Base-by-base conservation (phyloP, 1,139 yeast species). In the Candida albicans region DNA sequence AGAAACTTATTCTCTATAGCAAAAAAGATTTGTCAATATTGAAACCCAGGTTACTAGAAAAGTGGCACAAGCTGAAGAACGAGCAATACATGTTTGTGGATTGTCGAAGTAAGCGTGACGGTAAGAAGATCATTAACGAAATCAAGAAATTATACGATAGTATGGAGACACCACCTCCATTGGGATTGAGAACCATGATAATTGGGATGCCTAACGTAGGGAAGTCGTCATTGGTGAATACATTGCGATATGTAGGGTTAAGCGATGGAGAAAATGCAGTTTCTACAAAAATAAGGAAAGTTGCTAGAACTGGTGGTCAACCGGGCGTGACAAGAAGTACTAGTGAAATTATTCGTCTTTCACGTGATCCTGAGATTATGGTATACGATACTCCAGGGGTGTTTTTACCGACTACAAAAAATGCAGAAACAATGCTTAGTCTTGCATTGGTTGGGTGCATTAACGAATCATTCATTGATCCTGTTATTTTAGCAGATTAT, bases 121-220 rank as follows among this genome's bases (percentile, higher is more conserved):
- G 82, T 2, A 59, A 63, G 15, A 64, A 65, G 39, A 65, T 90
- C 10, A 67, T 87, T 25, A 71, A 75, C 8, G 55, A 68, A 15
- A 69, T 88, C 12, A 70, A 70, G 35, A 65, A 71, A 45, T 67
- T 69, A 44, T 74, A 77, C 51, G 50, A 62, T 26, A 51, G 56
- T 3, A 70, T 81, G 74, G 63, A 61, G 6, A 82, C 91, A 0
- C 82, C 84, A 1, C 93, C 95, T 0, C 97, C 97, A 0, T 65
- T 90, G 44, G 98, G 99, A 0, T 67, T 87, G 40, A 67, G 91
- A 31, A 62, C 87, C 42, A 72, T 91, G 71, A 81, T 93, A 39
- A 82, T 87, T 9, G 99, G 99, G 0, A 87, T 93, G 95, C 99
- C 99, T 1, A 93, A 93, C 61, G 96, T 90, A n/a, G 99, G 99